Percentiles rank a stretch among this genome's conserved stretches.
Evolutionary conservation across 1,284 basidiomycete genomes (phyloP).

Genomic region (Tilletiopsis washingtonensis): DNA sequence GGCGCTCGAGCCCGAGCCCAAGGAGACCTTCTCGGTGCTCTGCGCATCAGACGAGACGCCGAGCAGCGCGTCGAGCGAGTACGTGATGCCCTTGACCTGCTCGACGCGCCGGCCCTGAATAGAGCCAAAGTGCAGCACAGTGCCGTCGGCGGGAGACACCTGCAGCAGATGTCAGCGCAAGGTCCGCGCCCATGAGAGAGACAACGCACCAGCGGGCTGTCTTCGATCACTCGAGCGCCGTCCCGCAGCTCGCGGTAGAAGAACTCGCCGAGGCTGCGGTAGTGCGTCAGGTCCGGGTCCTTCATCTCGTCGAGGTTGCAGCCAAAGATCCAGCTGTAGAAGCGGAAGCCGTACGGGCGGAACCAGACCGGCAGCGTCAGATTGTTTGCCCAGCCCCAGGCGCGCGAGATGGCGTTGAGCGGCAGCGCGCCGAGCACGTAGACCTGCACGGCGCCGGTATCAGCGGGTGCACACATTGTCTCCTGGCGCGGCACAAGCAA

Average conservation of each 20-base stretch:
- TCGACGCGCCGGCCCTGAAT: slow-evolving; percentile 76
- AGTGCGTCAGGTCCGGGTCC: slow-evolving; percentile 65
- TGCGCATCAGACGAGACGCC: slow-evolving; percentile 24
- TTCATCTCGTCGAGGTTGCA: slow-evolving; percentile 91
- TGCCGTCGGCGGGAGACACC: slow-evolving; percentile 90
- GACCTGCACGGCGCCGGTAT: slow-evolving; percentile 56
- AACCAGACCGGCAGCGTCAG: slow-evolving; percentile 78
- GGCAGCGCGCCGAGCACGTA: slow-evolving; percentile 92
- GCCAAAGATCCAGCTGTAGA: slow-evolving; percentile 81
- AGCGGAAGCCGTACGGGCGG: slow-evolving; percentile 73
- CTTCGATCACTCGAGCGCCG: slow-evolving; percentile 70
- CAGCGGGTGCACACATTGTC: background rate
- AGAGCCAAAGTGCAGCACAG: slow-evolving; percentile 81
- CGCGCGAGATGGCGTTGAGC: slow-evolving; percentile 79
- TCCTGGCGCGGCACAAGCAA: slow-evolving; percentile 10
- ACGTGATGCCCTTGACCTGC: slow-evolving; percentile 94
- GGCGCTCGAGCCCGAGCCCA: too few species aligned
- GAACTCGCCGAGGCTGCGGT: slow-evolving; percentile 81
- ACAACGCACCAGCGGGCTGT: slow-evolving; percentile 62
- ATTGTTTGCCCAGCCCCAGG: slow-evolving; percentile 94
- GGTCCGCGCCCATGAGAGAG: too few species aligned
- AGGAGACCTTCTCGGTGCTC: slow-evolving; percentile 24
- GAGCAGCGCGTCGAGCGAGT: slow-evolving; percentile 84
- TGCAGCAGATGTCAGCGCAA: slow-evolving; percentile 30
- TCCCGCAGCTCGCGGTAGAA: slow-evolving; percentile 84